A percentile compares a stretch with the other conserved stretches of the same genome.
Evolutionary conservation across 1,284 basidiomycete species (phyloP).

Genomic region (Boletus mariae): DNA sequence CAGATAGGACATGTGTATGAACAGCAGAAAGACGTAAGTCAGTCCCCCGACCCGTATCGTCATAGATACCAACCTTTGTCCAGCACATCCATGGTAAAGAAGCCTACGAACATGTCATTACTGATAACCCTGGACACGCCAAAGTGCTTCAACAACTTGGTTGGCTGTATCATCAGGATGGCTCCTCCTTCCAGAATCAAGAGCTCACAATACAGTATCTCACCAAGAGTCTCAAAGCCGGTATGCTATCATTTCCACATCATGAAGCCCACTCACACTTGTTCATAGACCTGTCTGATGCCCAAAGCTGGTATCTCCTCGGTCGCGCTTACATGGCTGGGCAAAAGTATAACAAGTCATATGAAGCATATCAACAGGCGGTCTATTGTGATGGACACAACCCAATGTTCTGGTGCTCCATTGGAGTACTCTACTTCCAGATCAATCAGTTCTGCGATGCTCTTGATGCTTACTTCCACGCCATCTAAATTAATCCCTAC

Average conservation of each 20-base stretch:
- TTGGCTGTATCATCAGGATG: slow-evolving; percentile 95
- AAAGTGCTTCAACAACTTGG: slow-evolving; percentile 98
- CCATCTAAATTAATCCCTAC: slow-evolving; percentile 98
- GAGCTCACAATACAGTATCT: slow-evolving; percentile 92
- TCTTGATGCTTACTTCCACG: slow-evolving; percentile 96
- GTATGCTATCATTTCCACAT: slow-evolving; percentile 41
- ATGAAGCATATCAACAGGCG: slow-evolving; percentile 99
- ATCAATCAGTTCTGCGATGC: slow-evolving; percentile 99
- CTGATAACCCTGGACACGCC: slow-evolving; percentile 90
- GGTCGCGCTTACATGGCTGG: slow-evolving; percentile 98
- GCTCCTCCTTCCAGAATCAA: slow-evolving; percentile 92
- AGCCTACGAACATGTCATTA: slow-evolving; percentile 94
- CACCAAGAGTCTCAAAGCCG: slow-evolving; percentile 91
- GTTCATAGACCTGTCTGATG: slow-evolving; percentile 80
- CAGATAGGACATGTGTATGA: slow-evolving; percentile 99
- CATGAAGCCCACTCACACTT: slow-evolving; percentile 4
- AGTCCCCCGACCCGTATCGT: background rate
- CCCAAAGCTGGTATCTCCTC: slow-evolving; percentile 98
- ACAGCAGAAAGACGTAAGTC: slow-evolving; percentile 86
- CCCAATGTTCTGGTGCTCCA: slow-evolving; percentile 99
- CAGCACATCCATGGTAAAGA: slow-evolving; percentile 89
- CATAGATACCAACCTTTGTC: slow-evolving; percentile 5
- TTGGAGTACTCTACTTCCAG: slow-evolving; percentile 98
- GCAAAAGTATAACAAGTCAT: slow-evolving; percentile 99
- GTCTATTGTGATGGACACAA: slow-evolving; percentile 98